Percentiles rank a stretch among this genome's conserved stretches.
Evolutionary conservation across 176 grass and related monocot genomes (phyloP).

Genomic region (Musa beccarii): DNA sequence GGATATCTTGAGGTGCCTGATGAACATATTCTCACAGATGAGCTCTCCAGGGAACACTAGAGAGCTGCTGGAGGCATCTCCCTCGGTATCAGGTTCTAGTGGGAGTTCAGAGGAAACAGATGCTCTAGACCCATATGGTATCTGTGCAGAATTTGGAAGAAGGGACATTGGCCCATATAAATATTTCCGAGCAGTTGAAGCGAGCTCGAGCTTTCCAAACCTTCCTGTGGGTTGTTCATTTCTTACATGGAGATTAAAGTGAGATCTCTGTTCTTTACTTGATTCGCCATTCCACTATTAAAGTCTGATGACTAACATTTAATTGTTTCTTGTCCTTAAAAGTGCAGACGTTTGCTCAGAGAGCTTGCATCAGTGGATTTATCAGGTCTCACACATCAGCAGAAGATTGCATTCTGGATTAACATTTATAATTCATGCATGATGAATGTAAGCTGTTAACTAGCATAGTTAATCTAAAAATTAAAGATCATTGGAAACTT

Average conservation of each 20-base stretch:
- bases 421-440: slow-evolving; percentile 94
- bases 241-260: slow-evolving; percentile 62
- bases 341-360: slow-evolving; percentile 47
- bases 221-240: slow-evolving; percentile 32
- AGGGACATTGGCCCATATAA: slow-evolving; percentile 73
- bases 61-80: slow-evolving; percentile 40
- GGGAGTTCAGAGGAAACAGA: slow-evolving; percentile 43
- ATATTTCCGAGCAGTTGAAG: slow-evolving; percentile 48
- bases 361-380: slow-evolving; percentile 58
- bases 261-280: slow-evolving; percentile 23
- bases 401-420: slow-evolving; percentile 99
- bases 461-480: slow-evolving; percentile 1
- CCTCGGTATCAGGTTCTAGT: slow-evolving; percentile 46
- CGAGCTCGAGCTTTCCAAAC: slow-evolving; percentile 36
- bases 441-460: slow-evolving; percentile 71
- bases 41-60: slow-evolving; percentile 22
- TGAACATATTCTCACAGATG: slow-evolving; percentile 64
- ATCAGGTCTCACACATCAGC: slow-evolving; percentile 63
- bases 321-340: slow-evolving; percentile 15
- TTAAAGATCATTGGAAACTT: background rate
- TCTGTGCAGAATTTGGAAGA: slow-evolving; percentile 45
- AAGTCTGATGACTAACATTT: background rate
- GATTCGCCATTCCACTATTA: background rate
- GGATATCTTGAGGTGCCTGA: slow-evolving; percentile 69
- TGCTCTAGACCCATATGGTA: slow-evolving; percentile 63